Percentiles rank a stretch among this genome's conserved stretches.
phyloP scores from a whole-genome alignment of 257 asterid species.

The Nicotiana attenuata region DNA sequence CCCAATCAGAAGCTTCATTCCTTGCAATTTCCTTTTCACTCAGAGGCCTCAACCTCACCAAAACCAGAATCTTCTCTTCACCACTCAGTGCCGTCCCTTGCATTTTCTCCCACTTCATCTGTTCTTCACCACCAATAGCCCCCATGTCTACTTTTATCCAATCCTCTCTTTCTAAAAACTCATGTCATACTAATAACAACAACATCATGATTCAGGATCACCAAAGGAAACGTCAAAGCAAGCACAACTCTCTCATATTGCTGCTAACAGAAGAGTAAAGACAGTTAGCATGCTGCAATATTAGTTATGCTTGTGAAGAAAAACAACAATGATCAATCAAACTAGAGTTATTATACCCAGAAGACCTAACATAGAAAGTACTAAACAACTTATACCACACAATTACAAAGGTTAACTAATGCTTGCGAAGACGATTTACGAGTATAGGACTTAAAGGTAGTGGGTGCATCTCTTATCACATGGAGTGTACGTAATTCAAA shows the following conservation, averaged over 20 bases:
- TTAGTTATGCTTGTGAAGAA: conserved; percentile 13
- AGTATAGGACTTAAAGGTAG: too few relatives aligned
- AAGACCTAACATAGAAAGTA: conserved; percentile 24
- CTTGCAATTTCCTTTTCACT: conserved; percentile 77
- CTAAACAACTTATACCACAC: conserved; percentile 15
- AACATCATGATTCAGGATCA: conserved; percentile 5
- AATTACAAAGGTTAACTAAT: conserved; percentile 22
- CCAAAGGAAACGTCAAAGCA: not conserved
- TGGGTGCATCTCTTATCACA: too few relatives aligned
- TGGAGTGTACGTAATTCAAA: too few relatives aligned
- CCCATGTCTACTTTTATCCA: conserved; percentile 57
- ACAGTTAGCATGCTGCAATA: conserved; percentile 8
- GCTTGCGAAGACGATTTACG: not conserved
- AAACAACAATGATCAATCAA: not conserved
- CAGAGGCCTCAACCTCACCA: conserved; percentile 94
- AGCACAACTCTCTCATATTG: conserved; percentile 10
- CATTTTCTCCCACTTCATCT: conserved; percentile 73
- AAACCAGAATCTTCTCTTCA: conserved; percentile 87
- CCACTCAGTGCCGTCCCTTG: conserved; percentile 48
- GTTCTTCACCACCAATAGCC: conserved; percentile 74
- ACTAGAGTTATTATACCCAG: not conserved
- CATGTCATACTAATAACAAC: not conserved
- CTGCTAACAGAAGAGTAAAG: conserved; percentile 9
- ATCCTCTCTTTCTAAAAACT: conserved; percentile 17
- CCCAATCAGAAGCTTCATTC: conserved; percentile 96